These are phyloP conservation scores for Pisolithus marmoratus DNA, from an alignment of 768 basidiomycete genomes.

Conservation along the genomic window DNA sequence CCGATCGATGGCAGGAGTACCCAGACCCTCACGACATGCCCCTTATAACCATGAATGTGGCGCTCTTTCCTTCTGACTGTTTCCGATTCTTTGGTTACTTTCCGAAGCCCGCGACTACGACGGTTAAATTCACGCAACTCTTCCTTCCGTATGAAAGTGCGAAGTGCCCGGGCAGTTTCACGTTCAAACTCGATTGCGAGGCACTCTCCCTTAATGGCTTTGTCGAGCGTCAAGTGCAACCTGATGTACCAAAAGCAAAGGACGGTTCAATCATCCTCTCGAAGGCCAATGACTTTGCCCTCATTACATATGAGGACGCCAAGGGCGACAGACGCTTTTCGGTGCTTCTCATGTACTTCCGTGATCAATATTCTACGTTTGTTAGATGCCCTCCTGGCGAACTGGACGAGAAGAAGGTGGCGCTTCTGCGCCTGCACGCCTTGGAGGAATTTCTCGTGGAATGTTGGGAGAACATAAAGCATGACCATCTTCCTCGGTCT, in stretches of 20 bases:
- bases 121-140: neutral
- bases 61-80: neutral
- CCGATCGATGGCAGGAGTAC: neutral
- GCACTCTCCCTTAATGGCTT: neutral
- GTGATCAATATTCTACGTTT: neutral
- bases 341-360: neutral
- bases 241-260: neutral
- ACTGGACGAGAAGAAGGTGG: neutral
- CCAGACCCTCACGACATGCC: too few species aligned
- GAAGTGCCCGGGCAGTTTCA: neutral
- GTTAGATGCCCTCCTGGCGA: neutral
- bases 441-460: neutral
- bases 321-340: neutral
- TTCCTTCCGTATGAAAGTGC: neutral
- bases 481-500: neutral
- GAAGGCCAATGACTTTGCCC: neutral
- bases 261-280: neutral
- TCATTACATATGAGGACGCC: neutral
- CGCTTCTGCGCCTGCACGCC: neutral
- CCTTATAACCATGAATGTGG: neutral
- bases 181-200: neutral
- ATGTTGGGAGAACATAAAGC: neutral
- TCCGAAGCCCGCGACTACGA: neutral
- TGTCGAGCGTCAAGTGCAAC: neutral
- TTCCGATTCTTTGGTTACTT: neutral